Evolutionary conservation across 2,329 filamentous ascomycete genomes (phyloP).

Genomic region (Teratosphaeria destructans): DNA sequence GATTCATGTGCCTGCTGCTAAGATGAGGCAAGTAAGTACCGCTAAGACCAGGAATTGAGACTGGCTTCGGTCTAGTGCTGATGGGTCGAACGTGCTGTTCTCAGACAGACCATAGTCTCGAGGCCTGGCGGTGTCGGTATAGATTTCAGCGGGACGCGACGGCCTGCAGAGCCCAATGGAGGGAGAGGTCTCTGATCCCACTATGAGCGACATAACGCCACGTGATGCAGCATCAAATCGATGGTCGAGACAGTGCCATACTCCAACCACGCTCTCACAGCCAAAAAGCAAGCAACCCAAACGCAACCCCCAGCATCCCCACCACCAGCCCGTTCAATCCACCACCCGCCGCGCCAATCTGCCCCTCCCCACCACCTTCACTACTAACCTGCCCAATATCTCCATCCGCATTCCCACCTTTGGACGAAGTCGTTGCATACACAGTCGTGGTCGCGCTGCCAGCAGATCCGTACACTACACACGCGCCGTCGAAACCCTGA

Average conservation of each 20-base stretch:
- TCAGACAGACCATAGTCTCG: neutral
- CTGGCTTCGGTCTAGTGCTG: neutral
- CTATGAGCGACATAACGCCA: too few relatives aligned
- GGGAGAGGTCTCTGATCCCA: too few relatives aligned
- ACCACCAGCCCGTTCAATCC: neutral
- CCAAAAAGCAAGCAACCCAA: neutral
- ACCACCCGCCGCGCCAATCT: neutral
- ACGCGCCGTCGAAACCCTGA: conserved; percentile 1
- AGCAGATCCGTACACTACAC: conserved; percentile 4
- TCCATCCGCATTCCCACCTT: neutral
- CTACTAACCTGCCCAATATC: neutral
- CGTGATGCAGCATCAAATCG: too few relatives aligned
- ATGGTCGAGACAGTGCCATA: too few relatives aligned
- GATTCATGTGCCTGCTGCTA: neutral
- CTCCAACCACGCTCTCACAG: neutral
- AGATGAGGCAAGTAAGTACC: neutral
- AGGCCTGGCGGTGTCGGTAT: too few relatives aligned
- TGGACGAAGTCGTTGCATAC: neutral
- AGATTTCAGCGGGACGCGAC: too few relatives aligned
- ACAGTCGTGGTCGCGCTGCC: conserved; percentile 2
- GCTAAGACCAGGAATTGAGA: neutral
- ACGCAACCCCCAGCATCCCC: neutral
- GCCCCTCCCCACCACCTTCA: neutral
- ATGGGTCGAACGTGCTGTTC: neutral
- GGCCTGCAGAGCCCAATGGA: too few relatives aligned